A percentile compares a stretch with the other conserved stretches of the same genome.
Conservation (phyloP, 2,329 filamentous ascomycete genomes). For the Metarhizium humberi region DNA sequence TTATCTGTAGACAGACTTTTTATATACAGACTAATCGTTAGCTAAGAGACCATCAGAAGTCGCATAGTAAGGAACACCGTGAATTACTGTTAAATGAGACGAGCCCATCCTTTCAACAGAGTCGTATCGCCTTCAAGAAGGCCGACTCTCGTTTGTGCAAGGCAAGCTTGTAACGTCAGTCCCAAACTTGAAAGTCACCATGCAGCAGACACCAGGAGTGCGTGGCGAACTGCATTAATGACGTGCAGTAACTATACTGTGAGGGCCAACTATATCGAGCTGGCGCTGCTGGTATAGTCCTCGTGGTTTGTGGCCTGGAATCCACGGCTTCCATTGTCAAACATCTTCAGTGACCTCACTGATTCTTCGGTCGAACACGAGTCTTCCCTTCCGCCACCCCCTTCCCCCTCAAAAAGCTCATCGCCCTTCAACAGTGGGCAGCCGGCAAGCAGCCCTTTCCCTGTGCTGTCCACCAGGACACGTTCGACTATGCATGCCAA, state of each 20-base stretch:
- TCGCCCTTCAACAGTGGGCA: not conserved
- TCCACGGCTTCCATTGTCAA: not conserved
- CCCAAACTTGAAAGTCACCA: not conserved
- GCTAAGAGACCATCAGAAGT: not conserved
- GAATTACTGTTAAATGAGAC: not conserved
- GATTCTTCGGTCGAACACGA: not conserved
- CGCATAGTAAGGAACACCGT: not conserved
- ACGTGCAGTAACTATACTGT: not conserved
- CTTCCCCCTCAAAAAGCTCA: not conserved
- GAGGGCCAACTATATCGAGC: not conserved
- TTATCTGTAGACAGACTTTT: not conserved
- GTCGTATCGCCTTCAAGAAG: not conserved
- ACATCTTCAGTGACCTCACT: not conserved
- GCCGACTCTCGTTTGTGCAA: not conserved
- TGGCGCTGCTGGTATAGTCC: not conserved
- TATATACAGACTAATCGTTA: not conserved
- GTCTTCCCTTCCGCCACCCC: not conserved
- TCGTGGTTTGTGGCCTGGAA: not conserved
- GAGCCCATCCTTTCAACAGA: not conserved
- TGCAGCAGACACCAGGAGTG: not conserved
- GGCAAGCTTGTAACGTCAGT: not conserved
- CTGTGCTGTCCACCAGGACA: not conserved
- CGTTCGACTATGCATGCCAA: not conserved
- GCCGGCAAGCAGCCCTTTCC: not conserved
- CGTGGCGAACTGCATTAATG: slow-evolving; percentile 2